Conservation (phyloP, 176 grass and related monocot genomes). For the Luzula sylvatica region DNA sequence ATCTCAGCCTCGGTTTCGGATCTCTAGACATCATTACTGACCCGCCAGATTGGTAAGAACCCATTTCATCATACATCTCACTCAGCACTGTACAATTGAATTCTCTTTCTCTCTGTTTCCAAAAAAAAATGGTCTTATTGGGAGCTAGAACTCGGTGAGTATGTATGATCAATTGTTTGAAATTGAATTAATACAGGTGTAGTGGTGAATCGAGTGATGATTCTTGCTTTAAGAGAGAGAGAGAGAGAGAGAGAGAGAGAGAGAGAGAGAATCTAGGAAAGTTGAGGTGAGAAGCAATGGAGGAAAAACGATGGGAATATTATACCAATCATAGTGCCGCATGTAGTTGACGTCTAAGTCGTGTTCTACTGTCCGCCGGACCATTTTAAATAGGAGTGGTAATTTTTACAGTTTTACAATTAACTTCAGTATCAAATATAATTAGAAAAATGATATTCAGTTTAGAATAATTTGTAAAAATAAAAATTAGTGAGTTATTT, state of each 20-base stretch:
- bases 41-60: constrained; percentile 8
- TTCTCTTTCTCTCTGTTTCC: neutral
- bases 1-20: constrained; percentile 73
- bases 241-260: neutral
- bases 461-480: too few species aligned
- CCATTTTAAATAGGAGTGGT: constrained; percentile 16
- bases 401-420: too few species aligned
- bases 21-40: constrained; percentile 63
- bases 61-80: constrained; percentile 13
- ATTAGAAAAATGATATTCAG: too few species aligned
- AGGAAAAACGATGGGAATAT: neutral
- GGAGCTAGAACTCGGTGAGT: neutral
- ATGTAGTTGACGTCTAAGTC: neutral
- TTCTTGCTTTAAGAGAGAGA: neutral
- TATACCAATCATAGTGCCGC: constrained; percentile 6
- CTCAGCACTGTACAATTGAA: neutral
- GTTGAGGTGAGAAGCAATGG: constrained; percentile 4
- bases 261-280: constrained; percentile 8
- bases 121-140: neutral
- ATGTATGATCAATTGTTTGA: constrained; percentile 1
- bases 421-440: too few species aligned
- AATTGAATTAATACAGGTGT: constrained; percentile 5
- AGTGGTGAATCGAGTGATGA: constrained; percentile 6
- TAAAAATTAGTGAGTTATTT: too few species aligned
- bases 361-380: neutral